Evolutionary conservation across 345 rosid species (phyloP), one percentile per base, ranked within the genome.

Genomic region (Boechera divaricarpa): DNA sequence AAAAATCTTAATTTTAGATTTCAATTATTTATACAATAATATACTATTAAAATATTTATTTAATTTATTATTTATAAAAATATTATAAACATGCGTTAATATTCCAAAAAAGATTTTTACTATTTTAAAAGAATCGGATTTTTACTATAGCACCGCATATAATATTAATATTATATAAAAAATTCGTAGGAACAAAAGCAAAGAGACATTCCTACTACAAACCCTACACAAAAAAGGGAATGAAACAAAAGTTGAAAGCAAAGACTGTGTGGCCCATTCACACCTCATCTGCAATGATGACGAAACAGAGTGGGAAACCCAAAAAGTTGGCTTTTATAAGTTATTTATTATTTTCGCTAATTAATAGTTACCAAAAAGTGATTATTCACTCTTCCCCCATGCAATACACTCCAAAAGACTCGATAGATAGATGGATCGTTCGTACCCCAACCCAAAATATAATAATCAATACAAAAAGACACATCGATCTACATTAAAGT

Each of bases 211-310:
- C 79, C 72, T 74, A 73, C 71, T 38, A 65, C 36, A 77, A 79
- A 79, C 82, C 82, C 82, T 73, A 79, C 75, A 56, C 28, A 69
- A 47, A 64, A 79, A 68, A 63, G 72, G 60, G 72, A 73, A 74
- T 52, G 78, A 74, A 73, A 79, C 75, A 68, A 74, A 79, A 79
- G 82, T 68, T 74, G 75, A 63, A 63, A 63, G 67, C 53, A 63
- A 28, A 63, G 52, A 67, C 61, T 41, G 60, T 72, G 69, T 72
- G 69, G 64, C 70, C 78, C 82, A 67, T 62, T 63, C 70, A 69
- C 79, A 79, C 82, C 78, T 79, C 82, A 79, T 74, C 71, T 79
- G 82, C 65, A 79, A 79, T 79, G 82, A 79, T 79, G 82, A 73
- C 65, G 73, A 74, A 59, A 53, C 70, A 74, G 75, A 74, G 70